Evolutionary conservation across 1,139 yeast genomes (phyloP).

Genomic region (Debaryomycetaceae sp.): DNA sequence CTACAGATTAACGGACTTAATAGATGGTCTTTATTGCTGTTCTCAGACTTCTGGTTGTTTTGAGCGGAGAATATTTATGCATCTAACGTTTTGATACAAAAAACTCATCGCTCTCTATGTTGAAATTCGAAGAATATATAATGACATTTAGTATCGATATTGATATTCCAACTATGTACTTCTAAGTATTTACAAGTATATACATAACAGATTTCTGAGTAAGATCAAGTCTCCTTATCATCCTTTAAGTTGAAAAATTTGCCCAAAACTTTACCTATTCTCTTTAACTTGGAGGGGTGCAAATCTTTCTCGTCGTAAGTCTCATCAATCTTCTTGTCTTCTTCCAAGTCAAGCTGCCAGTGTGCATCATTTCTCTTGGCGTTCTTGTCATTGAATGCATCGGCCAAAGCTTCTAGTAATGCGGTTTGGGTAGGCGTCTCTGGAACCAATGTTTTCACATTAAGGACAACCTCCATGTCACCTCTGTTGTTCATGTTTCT

Average conservation of each 20-base stretch:
- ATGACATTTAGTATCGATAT: too few relatives aligned
- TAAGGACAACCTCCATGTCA: slow-evolving; percentile 72
- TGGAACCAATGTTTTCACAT: slow-evolving; percentile 71
- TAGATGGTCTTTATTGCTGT: too few relatives aligned
- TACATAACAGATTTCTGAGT: slow-evolving; percentile 3
- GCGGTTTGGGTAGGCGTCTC: slow-evolving; percentile 86
- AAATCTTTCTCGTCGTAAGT: slow-evolving; percentile 39
- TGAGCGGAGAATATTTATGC: too few relatives aligned
- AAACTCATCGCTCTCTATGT: too few relatives aligned
- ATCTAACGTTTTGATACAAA: too few relatives aligned
- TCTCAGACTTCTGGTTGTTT: too few relatives aligned
- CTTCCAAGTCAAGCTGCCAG: slow-evolving; percentile 46
- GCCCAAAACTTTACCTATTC: slow-evolving; percentile 61
- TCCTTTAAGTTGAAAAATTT: slow-evolving; percentile 59
- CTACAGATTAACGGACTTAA: too few relatives aligned
- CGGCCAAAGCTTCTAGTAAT: slow-evolving; percentile 92
- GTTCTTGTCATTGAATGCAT: slow-evolving; percentile 72
- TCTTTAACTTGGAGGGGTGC: slow-evolving; percentile 55
- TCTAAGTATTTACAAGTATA: slow-evolving; percentile 2
- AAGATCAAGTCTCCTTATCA: slow-evolving; percentile 8
- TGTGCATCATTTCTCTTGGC: slow-evolving; percentile 72
- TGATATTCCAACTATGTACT: not conserved
- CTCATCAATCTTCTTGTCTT: slow-evolving; percentile 17
- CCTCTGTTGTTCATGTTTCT: slow-evolving; percentile 64
- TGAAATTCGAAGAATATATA: too few relatives aligned